Percentiles rank a stretch among this genome's conserved stretches.
These are phyloP conservation scores for Bipolaris victoriae DNA, from an alignment of 2,329 filamentous ascomycete genomes.

Conservation along the genomic window DNA sequence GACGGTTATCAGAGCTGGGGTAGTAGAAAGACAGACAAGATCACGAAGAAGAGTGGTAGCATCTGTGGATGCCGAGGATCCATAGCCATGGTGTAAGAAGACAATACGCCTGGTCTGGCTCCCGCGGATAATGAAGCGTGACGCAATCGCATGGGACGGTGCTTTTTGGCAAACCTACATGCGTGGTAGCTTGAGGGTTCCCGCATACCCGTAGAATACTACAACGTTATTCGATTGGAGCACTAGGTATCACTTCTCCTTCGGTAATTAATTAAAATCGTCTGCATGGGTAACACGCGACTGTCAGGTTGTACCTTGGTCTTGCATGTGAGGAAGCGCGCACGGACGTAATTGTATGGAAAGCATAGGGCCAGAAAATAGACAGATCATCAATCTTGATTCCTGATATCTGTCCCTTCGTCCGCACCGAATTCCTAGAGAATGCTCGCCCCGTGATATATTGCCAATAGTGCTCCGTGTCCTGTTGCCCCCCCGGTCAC, in stretches of 20 bases:
- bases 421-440: conserved; percentile 15
- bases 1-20: not conserved
- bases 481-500: conserved; percentile 16
- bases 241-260: not conserved
- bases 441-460: conserved; percentile 30
- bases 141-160: not conserved
- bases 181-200: not conserved
- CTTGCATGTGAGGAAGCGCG: conserved; percentile 27
- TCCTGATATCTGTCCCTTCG: conserved; percentile 13
- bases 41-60: not conserved
- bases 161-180: not conserved
- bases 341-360: conserved; percentile 25
- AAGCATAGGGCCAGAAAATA: conserved; percentile 32
- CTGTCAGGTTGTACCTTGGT: conserved; percentile 18
- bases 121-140: not conserved
- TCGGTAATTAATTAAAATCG: not conserved
- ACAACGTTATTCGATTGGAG: not conserved
- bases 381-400: conserved; percentile 43
- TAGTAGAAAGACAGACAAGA: not conserved
- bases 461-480: conserved; percentile 18
- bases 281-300: conserved; percentile 10
- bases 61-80: not conserved
- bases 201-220: not conserved
- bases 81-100: not conserved
- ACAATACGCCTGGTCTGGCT: not conserved